Percentiles rank a stretch among this genome's conserved stretches.
Evolutionary conservation across 371 early-diverging fungal genomes (phyloP).

Genomic region (Actinomortierella ambigua): DNA sequence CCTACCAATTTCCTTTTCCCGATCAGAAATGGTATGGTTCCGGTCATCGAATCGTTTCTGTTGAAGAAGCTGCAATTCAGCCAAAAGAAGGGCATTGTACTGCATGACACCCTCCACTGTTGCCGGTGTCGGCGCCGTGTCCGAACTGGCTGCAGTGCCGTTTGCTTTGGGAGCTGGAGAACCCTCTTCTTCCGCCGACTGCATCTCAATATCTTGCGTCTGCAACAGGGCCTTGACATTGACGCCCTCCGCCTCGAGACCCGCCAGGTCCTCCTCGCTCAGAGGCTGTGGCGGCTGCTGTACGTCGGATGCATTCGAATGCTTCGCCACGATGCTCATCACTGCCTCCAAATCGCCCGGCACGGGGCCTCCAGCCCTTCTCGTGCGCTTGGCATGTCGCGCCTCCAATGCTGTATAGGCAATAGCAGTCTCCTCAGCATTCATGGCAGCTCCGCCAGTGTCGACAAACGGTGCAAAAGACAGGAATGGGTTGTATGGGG

Average conservation of each 20-base stretch:
- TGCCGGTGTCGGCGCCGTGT: too few relatives aligned
- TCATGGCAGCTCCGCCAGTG: constrained; percentile 29
- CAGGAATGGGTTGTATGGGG: constrained; percentile 24
- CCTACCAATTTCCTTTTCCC: constrained; percentile 37
- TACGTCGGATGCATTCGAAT: too few relatives aligned
- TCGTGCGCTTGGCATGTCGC: constrained; percentile 4
- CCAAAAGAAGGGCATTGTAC: constrained; percentile 27
- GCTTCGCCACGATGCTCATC: too few relatives aligned
- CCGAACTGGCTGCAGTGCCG: too few relatives aligned
- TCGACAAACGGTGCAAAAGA: constrained; percentile 45
- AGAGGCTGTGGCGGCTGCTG: too few relatives aligned
- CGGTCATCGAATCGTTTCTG: constrained; percentile 39
- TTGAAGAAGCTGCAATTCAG: constrained; percentile 34
- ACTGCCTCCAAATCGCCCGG: too few relatives aligned
- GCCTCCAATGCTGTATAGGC: constrained; percentile 24
- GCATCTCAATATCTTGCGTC: too few relatives aligned
- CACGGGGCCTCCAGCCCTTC: too few relatives aligned
- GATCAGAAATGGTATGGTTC: constrained; percentile 26
- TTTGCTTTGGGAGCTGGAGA: too few relatives aligned
- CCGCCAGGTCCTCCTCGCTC: constrained; percentile 14
- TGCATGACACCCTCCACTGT: constrained; percentile 16
- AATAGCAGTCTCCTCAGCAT: constrained; percentile 35
- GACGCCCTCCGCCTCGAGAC: constrained; percentile 24
- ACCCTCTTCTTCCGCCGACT: too few relatives aligned
- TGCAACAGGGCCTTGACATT: constrained; percentile 10